Evolutionary conservation across 2,329 filamentous ascomycete genomes (phyloP).

Genomic region (Stagonosporopsis rhizophila): DNA sequence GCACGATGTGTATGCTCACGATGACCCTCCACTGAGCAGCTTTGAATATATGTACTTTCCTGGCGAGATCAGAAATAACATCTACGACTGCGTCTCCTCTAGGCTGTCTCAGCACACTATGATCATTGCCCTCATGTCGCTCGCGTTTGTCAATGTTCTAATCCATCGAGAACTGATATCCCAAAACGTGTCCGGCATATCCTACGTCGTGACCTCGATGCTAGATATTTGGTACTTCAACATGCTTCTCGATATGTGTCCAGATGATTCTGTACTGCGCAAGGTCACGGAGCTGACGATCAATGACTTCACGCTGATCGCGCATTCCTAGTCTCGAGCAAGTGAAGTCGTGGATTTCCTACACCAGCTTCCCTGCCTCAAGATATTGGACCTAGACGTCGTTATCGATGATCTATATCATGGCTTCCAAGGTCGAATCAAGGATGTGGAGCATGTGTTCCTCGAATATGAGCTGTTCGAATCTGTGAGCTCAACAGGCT

Average conservation of each 20-base stretch:
- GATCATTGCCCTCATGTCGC: not conserved
- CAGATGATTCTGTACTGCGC: not conserved
- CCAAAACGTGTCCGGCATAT: not conserved
- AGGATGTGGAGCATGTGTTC: not conserved
- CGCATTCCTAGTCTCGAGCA: not conserved
- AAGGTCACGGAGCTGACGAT: not conserved
- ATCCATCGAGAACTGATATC: not conserved
- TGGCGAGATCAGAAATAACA: not conserved
- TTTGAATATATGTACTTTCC: not conserved
- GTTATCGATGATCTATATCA: not conserved
- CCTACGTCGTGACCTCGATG: not conserved
- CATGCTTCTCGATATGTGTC: not conserved
- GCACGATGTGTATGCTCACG: not conserved
- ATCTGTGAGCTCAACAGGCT: not conserved
- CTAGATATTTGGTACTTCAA: not conserved
- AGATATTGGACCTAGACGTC: not conserved
- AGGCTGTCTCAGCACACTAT: not conserved
- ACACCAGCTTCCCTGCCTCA: not conserved
- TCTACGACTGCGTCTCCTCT: not conserved
- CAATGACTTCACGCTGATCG: not conserved
- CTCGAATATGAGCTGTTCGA: not conserved
- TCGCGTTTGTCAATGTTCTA: not conserved
- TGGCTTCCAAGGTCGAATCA: constrained; percentile 1
- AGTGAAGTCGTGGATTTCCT: constrained; percentile 2
- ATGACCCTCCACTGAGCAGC: not conserved